Evolutionary conservation across 192 early-diverging fungal genomes (phyloP), one percentile per base, ranked within the genome.

Genomic region (Umbelopsis sp.): DNA sequence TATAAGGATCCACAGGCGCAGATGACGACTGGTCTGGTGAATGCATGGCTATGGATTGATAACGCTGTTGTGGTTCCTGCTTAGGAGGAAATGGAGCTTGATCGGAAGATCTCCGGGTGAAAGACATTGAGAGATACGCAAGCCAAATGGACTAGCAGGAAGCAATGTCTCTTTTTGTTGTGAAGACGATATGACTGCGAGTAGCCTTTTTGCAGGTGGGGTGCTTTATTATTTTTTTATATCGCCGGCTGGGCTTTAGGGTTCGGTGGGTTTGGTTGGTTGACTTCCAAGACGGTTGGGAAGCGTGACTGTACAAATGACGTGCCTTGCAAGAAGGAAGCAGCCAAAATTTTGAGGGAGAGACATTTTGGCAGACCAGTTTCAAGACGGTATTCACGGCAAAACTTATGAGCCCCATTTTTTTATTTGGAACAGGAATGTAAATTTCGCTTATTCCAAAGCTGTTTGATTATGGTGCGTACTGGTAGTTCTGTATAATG

Each of bases 271-370:
- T 61, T 61, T 61, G 55, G 55, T 61, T 61, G 55, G 55, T 61
- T 61, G 55, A 21, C 48, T 49, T 61, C 55, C 55, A 61, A 61
- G 55, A 61, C 55, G 55, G 55, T 61, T 61, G 55, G 55, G 55
- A 61, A 61, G 55, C 55, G 55, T 61, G 55, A 61, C 55, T 61
- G 55, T 61, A 61, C 55, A 61, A 61, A 61, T 61, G 55, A 61
- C 55, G 55, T 61, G 55, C 55, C 55, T 49, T 49, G 48, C 48
- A 21, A 49, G 48, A 49, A 20, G 48, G 48, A 20, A 41, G 37
- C 37, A 41, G 37, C 37, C 37, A 41, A 6, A 41, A 41, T 41
- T 41, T 41, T 41, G 37, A 41, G 37, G 37, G 37, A 41, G 37
- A 41, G 37, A 41, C 37, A 41, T 41, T 41, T 41, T 41, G 37